Base-by-base conservation (phyloP, 345 rosid genomes). In the Lagerstroemia speciosa region DNA sequence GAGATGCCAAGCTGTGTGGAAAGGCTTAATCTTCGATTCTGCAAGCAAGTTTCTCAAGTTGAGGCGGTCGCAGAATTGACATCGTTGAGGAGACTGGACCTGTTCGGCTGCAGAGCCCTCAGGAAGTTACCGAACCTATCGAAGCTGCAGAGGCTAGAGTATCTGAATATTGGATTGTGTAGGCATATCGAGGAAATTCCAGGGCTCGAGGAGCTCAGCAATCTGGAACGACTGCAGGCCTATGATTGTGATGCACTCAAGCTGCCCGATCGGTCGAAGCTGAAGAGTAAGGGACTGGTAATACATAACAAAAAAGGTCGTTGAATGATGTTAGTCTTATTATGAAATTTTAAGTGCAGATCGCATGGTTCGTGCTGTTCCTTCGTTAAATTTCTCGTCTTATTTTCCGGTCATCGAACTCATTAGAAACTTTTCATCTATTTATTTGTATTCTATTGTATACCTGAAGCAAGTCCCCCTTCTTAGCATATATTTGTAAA, bases 51-150 rank as follows among this genome's bases (percentile, higher is more conserved):
- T 52, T 11, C 20, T 27, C 9, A 52, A 3, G 22, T 52, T n/a
- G 57, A 52, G 0, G 57, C 57, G 7, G 57, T 52, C 26, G 27
- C 57, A 0, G 57, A 52, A 22, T 20, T n/a, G 27, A 27, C 20
- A 27, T 52, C 57, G 19, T 20, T 52, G 57, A 6, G 22, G 22
- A 6, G 22, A 2, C 8, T 52, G 26, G 26, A 52, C 19, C 20
- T 52, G 22, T 20, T 5, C 24, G 26, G 27, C 26, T 52, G 57
- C 27, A 20, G 57, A 52, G 16, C 8, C 8, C 57, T 52, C 26
- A 52, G 26, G 57, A n/a, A 52, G 57, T 52, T 52, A 52, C 57
- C 57, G 24, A n/a, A 52, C 27, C 57, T 52, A 52, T 52, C 57
- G 2, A 55, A 55, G 30, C 11, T 55, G 29, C 61, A 24, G 61